phyloP scores from a whole-genome alignment of 75 land plant species.

The Cunninghamia lanceolata region DNA sequence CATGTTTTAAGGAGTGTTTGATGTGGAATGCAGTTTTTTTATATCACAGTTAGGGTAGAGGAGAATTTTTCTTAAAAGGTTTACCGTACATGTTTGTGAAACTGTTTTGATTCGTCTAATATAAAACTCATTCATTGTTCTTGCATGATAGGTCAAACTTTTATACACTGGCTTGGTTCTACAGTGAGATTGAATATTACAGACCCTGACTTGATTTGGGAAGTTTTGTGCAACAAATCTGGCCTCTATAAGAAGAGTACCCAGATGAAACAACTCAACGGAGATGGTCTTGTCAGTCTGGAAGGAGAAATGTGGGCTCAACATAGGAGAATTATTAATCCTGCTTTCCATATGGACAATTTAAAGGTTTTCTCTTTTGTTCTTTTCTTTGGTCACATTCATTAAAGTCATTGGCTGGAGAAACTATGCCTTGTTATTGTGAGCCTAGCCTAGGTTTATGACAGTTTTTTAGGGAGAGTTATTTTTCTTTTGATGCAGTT shows the following conservation, averaged over 20 bases:
- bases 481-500: not conserved
- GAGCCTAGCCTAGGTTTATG: not conserved
- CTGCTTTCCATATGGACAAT: slow-evolving; percentile 47
- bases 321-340: slow-evolving; percentile 44
- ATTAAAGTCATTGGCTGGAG: not conserved
- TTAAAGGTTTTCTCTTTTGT: slow-evolving; percentile 27
- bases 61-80: not conserved
- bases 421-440: not conserved
- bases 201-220: slow-evolving; percentile 42
- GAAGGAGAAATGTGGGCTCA: slow-evolving; percentile 62
- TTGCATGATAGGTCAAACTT: slow-evolving; percentile 17
- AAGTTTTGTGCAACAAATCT: slow-evolving; percentile 35
- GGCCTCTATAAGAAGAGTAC: slow-evolving; percentile 22
- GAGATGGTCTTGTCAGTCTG: slow-evolving; percentile 25
- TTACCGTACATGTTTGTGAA: not conserved
- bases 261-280: slow-evolving; percentile 10
- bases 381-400: not conserved
- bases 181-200: slow-evolving; percentile 16
- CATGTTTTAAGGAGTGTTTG: not conserved
- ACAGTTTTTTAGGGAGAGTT: not conserved
- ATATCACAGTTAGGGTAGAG: not conserved
- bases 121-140: not conserved
- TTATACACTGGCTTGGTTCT: slow-evolving; percentile 22
- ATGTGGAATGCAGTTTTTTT: not conserved
- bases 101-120: not conserved